Evolutionary conservation across 768 basidiomycete species (phyloP).

Genomic region (Mrakia hoshinonis): DNA sequence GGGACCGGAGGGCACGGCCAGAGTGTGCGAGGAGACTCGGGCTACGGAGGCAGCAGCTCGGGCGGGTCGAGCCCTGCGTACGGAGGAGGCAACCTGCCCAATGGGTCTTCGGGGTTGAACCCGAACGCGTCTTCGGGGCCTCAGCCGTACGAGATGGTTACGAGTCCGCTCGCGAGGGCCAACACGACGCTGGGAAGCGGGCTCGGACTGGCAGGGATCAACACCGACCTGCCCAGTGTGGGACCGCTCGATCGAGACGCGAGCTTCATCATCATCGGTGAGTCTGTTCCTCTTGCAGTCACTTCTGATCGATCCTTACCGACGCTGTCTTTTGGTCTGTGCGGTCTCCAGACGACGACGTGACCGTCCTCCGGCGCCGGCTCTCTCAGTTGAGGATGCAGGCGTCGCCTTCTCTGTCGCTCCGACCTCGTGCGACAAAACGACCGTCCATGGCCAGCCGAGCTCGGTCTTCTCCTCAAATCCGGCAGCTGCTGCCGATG

Average conservation of each 20-base stretch:
- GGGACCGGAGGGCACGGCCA: not conserved
- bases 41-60: constrained; percentile 14
- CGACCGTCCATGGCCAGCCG: constrained; percentile 36
- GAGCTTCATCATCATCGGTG: constrained; percentile 30
- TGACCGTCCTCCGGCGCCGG: constrained; percentile 65
- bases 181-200: not conserved
- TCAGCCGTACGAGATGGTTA: constrained; percentile 22
- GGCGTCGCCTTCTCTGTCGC: constrained; percentile 31
- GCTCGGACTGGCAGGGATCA: constrained; percentile 1
- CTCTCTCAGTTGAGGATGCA: constrained; percentile 55
- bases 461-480: constrained; percentile 65
- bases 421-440: constrained; percentile 35
- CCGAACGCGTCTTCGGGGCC: not conserved
- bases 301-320: not conserved
- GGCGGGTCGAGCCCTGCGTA: not conserved
- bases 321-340: not conserved
- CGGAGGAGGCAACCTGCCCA: not conserved
- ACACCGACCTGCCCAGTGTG: not conserved
- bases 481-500: constrained; percentile 49
- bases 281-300: not conserved
- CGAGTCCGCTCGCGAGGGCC: constrained; percentile 22
- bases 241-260: constrained; percentile 13
- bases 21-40: constrained; percentile 5
- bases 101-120: not conserved
- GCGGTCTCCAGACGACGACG: constrained; percentile 62